These are phyloP conservation scores for Oenanthe sinensis DNA, from an alignment of 129 eudicot species.

Conservation along the genomic window DNA sequence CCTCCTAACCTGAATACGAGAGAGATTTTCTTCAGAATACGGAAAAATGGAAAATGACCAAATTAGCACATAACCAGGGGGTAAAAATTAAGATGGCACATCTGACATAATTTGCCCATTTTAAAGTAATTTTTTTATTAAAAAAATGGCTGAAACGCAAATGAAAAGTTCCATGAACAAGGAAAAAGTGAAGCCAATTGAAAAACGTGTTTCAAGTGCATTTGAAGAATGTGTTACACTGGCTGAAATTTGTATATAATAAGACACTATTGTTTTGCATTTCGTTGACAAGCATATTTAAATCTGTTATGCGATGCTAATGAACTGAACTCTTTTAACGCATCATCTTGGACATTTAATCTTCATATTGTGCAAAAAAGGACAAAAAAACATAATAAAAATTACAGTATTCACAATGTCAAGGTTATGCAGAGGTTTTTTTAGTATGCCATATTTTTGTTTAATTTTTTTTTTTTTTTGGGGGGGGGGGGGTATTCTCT, in stretches of 20 bases:
- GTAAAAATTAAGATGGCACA: not conserved
- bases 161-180: not conserved
- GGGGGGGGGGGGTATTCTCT: not conserved
- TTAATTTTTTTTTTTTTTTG: not conserved
- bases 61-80: not conserved
- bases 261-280: not conserved
- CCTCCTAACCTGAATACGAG: slow-evolving; percentile 46
- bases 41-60: not conserved
- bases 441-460: not conserved
- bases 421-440: not conserved
- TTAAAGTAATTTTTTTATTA: not conserved
- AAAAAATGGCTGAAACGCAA: not conserved
- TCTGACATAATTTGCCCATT: not conserved
- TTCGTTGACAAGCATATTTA: not conserved
- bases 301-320: no score
- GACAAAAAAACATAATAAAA: not conserved
- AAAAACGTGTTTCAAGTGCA: not conserved
- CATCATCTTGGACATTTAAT: no score
- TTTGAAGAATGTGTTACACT: not conserved
- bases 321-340: no score
- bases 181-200: not conserved
- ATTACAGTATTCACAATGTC: not conserved
- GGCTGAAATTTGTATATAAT: not conserved
- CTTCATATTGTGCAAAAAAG: no score
- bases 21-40: not conserved